These are phyloP conservation scores for Cyberlindnera mycetangii DNA, from an alignment of 805 yeast species.

Conservation along the genomic window DNA sequence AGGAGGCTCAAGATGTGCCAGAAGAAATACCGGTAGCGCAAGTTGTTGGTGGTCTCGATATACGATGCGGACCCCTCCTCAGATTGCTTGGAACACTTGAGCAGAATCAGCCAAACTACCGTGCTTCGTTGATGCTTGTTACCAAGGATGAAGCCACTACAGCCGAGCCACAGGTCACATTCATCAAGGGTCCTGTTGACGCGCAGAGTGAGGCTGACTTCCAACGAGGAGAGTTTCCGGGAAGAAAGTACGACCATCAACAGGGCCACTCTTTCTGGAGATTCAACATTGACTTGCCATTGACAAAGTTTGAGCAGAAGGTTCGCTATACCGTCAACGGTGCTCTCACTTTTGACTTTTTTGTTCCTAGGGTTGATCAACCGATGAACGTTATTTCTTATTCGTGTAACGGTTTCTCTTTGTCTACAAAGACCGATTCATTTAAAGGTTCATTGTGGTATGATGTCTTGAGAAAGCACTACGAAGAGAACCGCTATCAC, in stretches of 20 bases:
- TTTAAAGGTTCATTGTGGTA: constrained; percentile 83
- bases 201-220: constrained; percentile 14
- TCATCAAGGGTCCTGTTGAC: constrained; percentile 29
- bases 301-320: constrained; percentile 53
- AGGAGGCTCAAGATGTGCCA: constrained; percentile 15
- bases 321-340: constrained; percentile 61
- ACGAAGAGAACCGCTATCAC: constrained; percentile 60
- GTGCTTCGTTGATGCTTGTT: constrained; percentile 70
- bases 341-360: constrained; percentile 55
- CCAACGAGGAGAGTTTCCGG: constrained; percentile 44
- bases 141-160: constrained; percentile 34
- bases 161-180: constrained; percentile 33
- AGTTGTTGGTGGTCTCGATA: constrained; percentile 32
- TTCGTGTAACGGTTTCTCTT: constrained; percentile 90
- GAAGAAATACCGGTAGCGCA: constrained; percentile 10
- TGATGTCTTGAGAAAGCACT: constrained; percentile 74
- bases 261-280: constrained; percentile 61
- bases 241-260: constrained; percentile 41
- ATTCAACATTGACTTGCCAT: constrained; percentile 49
- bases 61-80: constrained; percentile 76
- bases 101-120: constrained; percentile 45
- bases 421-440: constrained; percentile 59
- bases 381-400: constrained; percentile 81
- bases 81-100: constrained; percentile 65
- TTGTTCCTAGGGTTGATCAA: constrained; percentile 57